Evolutionary conservation across 495 filamentous ascomycete genomes (phyloP), one percentile per base, ranked within the genome.

Genomic region (Neurospora sp.): DNA sequence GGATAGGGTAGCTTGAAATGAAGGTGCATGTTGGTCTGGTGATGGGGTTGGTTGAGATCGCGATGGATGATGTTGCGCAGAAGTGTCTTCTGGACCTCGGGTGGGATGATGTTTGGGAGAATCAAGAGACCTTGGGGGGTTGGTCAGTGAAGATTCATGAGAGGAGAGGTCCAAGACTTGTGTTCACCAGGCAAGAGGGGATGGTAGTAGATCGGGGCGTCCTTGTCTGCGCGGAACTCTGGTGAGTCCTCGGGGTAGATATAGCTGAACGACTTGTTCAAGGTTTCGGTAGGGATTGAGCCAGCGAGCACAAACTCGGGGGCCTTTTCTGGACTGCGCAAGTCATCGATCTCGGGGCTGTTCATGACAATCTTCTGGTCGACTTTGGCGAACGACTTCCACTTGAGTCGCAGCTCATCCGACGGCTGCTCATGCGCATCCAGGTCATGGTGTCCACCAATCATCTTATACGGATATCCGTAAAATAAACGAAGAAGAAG

Each of bases 21-120:
- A 3, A 92, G 82, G 80, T 97, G 93, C 16, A 97, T 80, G 82
- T 98, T 98, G 72, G 95, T 97, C 76, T 91, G 86, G 79, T 98
- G 92, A 14, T 79, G 73, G 8, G 89, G 88, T 75, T 91, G 86
- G 71, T 91, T 91, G 16, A 98, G 87, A 80, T 97, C 92, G 44
- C 91, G 88, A 79, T 96, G 93, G 40, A 97, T 83, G 75, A 97
- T 82, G 35, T 87, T 86, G 14, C 82, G 86, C 6, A 97, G 83
- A 7, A 98, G 84, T 20, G 83, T 79, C 71, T 84, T 84, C 81
- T 98, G 95, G 27, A 91, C 85, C 5, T 83, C 79, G 16, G 87
- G 85, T 11, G 93, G 91, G 42, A 97, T 81, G 0, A 97, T 79
- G 11, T 86, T 86, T 71, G 94, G 94, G 31, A 93, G 83, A 73